phyloP scores from a whole-genome alignment of 106 monocot genomes.

The Platanthera zijinensis region DNA sequence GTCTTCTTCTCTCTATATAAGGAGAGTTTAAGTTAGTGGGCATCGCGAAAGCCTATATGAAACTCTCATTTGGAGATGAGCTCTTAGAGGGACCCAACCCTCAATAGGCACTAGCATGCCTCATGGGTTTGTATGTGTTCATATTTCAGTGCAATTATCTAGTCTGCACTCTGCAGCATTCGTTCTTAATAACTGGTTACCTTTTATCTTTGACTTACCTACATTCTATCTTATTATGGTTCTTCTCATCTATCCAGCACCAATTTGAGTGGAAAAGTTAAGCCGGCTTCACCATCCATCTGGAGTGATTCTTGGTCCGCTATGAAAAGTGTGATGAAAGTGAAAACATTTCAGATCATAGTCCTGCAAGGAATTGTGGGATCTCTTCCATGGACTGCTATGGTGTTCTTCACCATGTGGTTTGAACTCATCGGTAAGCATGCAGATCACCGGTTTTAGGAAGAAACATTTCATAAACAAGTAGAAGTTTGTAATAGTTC shows the following conservation, averaged over 20 bases:
- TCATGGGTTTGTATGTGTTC: too few relatives aligned
- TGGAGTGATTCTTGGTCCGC: constrained; percentile 63
- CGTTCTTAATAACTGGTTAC: not conserved
- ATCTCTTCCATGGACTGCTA: constrained; percentile 86
- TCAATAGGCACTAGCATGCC: too few relatives aligned
- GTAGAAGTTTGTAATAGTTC: too few relatives aligned
- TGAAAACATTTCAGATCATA: constrained; percentile 88
- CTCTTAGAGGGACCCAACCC: too few relatives aligned
- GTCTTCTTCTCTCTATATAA: too few relatives aligned
- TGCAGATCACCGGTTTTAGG: not conserved
- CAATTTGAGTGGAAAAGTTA: constrained; percentile 28
- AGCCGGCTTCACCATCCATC: constrained; percentile 18
- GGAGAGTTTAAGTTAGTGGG: too few relatives aligned
- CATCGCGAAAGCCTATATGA: too few relatives aligned
- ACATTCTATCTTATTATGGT: not conserved
- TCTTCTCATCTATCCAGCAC: constrained; percentile 18
- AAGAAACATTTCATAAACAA: too few relatives aligned
- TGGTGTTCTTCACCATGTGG: constrained; percentile 99
- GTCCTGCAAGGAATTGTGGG: constrained; percentile 93
- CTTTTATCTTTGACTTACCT: not conserved
- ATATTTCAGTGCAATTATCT: too few relatives aligned
- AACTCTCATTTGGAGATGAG: too few relatives aligned
- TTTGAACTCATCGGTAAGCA: constrained; percentile 90
- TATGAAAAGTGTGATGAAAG: constrained; percentile 73
- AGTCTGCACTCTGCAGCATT: too few relatives aligned